These are phyloP conservation scores for Mycena crocata DNA, from an alignment of 768 basidiomycete genomes.

Conservation along the genomic window DNA sequence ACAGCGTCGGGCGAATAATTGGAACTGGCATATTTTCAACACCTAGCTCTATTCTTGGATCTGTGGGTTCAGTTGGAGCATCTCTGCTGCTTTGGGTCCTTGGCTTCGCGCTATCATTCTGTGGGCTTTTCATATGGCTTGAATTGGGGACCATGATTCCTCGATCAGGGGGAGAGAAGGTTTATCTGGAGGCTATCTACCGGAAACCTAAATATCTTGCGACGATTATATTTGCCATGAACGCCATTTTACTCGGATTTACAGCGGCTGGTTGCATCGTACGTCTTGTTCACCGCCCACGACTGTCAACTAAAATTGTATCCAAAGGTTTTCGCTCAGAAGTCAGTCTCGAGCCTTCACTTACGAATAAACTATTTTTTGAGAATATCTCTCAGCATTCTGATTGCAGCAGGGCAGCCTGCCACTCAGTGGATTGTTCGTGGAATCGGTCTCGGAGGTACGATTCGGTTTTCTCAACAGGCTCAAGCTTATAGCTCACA, in stretches of 20 bases:
- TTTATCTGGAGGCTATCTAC: conserved; percentile 70
- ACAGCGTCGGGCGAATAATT: conserved; percentile 64
- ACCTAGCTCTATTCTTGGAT: conserved; percentile 66
- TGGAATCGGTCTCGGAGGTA: conserved; percentile 69
- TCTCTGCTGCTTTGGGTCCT: conserved; percentile 74
- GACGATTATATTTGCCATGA: conserved; percentile 60
- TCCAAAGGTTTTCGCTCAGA: conserved; percentile 46
- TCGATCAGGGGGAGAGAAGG: conserved; percentile 72
- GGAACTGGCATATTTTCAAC: conserved; percentile 77
- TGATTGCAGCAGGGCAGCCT: conserved; percentile 55
- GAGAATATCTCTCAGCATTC: conserved; percentile 51
- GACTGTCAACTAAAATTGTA: not conserved
- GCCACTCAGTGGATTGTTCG: conserved; percentile 62
- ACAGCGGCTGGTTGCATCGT: conserved; percentile 61
- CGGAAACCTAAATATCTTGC: conserved; percentile 58
- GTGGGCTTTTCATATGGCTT: conserved; percentile 71
- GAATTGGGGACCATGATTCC: conserved; percentile 75
- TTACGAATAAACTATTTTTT: not conserved
- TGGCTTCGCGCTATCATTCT: conserved; percentile 68
- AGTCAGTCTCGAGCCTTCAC: conserved; percentile 25
- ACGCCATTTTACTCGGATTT: conserved; percentile 56
- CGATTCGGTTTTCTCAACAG: conserved; percentile 14
- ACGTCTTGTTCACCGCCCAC: conserved; percentile 28
- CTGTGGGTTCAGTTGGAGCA: conserved; percentile 69
- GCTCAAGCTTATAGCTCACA: conserved; percentile 32